Percentiles rank a stretch among this genome's conserved stretches.
Evolutionary conservation across 805 yeast genomes (phyloP).

Genomic region (Wickerhamomyces chaumierensis): DNA sequence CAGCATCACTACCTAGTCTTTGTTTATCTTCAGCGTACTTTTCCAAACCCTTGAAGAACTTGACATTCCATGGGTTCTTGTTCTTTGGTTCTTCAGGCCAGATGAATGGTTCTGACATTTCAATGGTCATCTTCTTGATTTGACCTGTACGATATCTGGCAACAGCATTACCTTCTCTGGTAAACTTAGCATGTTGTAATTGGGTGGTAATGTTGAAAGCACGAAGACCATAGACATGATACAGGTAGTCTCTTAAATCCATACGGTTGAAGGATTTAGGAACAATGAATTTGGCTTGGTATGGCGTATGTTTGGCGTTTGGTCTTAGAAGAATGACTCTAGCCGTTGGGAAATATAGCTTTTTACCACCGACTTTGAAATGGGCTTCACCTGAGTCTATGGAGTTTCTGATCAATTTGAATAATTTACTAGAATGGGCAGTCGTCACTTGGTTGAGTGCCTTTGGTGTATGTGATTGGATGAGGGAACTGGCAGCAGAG

Average conservation of each 20-base stretch:
- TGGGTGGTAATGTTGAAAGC: conserved; percentile 86
- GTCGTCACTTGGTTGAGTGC: conserved; percentile 14
- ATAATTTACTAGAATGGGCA: conserved; percentile 16
- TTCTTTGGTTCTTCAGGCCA: conserved; percentile 69
- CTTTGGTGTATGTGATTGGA: conserved; percentile 6
- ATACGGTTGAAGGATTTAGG: conserved; percentile 89
- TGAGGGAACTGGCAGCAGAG: conserved; percentile 5
- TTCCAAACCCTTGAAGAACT: conserved; percentile 34
- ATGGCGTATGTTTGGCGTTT: conserved; percentile 93
- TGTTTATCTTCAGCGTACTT: conserved; percentile 41
- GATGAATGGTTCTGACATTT: conserved; percentile 88
- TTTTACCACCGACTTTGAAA: conserved; percentile 68
- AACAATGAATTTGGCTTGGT: conserved; percentile 91
- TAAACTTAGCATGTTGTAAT: conserved; percentile 60
- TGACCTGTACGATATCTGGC: conserved; percentile 74
- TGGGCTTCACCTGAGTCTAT: conserved; percentile 61
- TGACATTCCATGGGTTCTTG: conserved; percentile 29
- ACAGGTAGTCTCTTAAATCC: conserved; percentile 89
- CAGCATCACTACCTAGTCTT: conserved; percentile 52
- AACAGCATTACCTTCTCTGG: conserved; percentile 43
- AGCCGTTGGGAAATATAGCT: conserved; percentile 79
- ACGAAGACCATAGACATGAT: conserved; percentile 80
- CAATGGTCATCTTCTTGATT: conserved; percentile 92
- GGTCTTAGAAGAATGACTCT: conserved; percentile 74
- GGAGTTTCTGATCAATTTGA: conserved; percentile 26